Evolutionary conservation across 305 asterid species (phyloP), one percentile per base, ranked within the genome.

Genomic region (Euphrasia arctica): DNA sequence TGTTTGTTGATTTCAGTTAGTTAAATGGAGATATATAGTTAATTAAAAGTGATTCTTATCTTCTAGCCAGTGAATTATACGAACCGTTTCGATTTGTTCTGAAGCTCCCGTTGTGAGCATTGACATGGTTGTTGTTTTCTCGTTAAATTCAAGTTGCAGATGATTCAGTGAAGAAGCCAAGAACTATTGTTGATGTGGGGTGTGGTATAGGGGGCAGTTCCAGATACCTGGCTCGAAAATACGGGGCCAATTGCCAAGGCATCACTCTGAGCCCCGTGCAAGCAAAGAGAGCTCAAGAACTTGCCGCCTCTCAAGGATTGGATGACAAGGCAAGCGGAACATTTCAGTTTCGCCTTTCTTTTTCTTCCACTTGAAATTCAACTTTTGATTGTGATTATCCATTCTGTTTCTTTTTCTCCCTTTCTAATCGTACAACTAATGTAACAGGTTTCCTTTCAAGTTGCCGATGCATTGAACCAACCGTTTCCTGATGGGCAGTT

Each of bases 161-260:
- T 56, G 87, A 87, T 64, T 69, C 82, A 4, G 15, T 2, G 48
- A 50, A 67, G 56, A 82, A 73, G 65, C 98, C 95, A 0, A 82
- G 66, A 55, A 79, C 42, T 41, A 85, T 90, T 27, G 95, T 93
- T 15, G 99, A 93, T 80, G 97, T 88, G 70, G 99, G 99, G 11
- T 93, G 99, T 75, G 99, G 99, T 3, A 90, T 93, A 32, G 97
- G 97, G 48, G 99, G 97, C 64, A 93, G 97, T 75, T 82, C 97
- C 0, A 82, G 97, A 61, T 86, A 88, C 81, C 65, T 93, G 47
- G 88, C 96, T 4, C 73, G 70, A 70, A 93, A 93, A 70, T 90
- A 75, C 70, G 92, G 81, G 10, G 92, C 99, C 4, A 71, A 68
- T 32, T 76, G 88, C 67, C 66, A 67, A 34, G 97, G 96, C 67